Conservation (phyloP, 352 stramenopile genomes). For the Phytopythium sindhum region DNA sequence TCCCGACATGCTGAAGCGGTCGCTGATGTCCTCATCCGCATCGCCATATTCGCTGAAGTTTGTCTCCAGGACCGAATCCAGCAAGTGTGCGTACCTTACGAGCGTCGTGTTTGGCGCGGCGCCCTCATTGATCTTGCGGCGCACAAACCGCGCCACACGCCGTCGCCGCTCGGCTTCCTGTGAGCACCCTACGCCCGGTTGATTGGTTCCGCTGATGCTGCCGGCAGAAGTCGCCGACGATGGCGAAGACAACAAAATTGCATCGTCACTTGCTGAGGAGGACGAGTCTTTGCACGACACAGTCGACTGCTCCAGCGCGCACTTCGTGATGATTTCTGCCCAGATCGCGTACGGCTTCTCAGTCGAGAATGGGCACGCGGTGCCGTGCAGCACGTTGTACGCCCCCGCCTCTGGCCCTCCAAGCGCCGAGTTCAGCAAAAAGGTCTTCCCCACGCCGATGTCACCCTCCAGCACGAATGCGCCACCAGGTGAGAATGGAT, state of each 20-base stretch:
- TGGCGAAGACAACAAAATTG: neutral
- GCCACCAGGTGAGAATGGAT: slow-evolving; percentile 56
- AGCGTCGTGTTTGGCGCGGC: slow-evolving; percentile 69
- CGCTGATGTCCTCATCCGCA: slow-evolving; percentile 8
- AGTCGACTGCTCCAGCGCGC: slow-evolving; percentile 30
- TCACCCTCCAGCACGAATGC: slow-evolving; percentile 81
- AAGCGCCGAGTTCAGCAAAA: slow-evolving; percentile 65
- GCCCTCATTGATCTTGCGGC: slow-evolving; percentile 58
- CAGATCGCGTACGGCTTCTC: slow-evolving; percentile 82
- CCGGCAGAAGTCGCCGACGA: neutral
- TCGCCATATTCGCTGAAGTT: slow-evolving; percentile 56
- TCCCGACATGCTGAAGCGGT: slow-evolving; percentile 1
- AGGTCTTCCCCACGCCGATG: slow-evolving; percentile 81
- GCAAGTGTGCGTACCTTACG: slow-evolving; percentile 44
- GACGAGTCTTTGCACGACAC: neutral
- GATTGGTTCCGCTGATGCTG: neutral
- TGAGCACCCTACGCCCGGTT: neutral
- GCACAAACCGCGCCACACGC: slow-evolving; percentile 58
- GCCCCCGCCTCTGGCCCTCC: slow-evolving; percentile 36
- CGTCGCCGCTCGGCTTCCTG: slow-evolving; percentile 38
- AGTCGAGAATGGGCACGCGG: slow-evolving; percentile 66
- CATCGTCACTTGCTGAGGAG: neutral
- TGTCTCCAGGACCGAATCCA: slow-evolving; percentile 70
- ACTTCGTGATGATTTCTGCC: slow-evolving; percentile 73
- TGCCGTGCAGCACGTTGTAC: slow-evolving; percentile 65